Evolutionary conservation across 78 protist species (phyloP), one percentile per base, ranked within the genome.

Genomic region (slime mould (Dictyostelium discoideum)): DNA sequence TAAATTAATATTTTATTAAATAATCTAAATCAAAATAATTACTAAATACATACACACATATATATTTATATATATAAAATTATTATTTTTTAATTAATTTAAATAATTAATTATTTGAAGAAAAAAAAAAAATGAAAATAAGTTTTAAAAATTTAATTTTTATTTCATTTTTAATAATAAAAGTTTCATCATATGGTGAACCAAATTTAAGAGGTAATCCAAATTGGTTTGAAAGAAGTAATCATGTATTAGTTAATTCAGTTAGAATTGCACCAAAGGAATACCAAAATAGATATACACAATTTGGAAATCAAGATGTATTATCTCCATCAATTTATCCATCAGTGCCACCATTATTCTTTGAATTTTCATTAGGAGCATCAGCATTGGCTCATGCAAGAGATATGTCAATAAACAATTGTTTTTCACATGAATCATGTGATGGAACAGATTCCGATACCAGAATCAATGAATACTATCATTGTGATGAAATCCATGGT

Each of bases 221-320:
- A 65, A 60, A 5, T 6, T 87, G 93, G 93, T 40, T 24, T 18
- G 85, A 76, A 78, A 87, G 93, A 87, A 77, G 84, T 87, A 87
- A 57, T 79, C 69, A 79, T 13, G 39, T 87, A 16, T 44, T 87
- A 1, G 86, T 87, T 14, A 87, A 87, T 87, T 86, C 93, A 3
- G 86, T 87, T 39, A 87, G 93, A 87, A 84, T 84, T 14, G 93
- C 83, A 11, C 93, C 93, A 42, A 44, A 48, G 42, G 18, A 76
- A 57, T 87, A 87, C 44, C 69, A 77, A 65, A 29, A 42, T 26
- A 79, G 63, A 26, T 87, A 87, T 44, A 87, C 93, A 5, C 26
- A n/a, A 13, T 63, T 79, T 29, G 32, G n/a, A 6, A 26, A 87
- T 87, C 48, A 50, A 32, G 86, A 50, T 48, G 69, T 87, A 18